Base-by-base conservation (phyloP, 352 stramenopile species). In the Globisporangium cederbergense region DNA sequence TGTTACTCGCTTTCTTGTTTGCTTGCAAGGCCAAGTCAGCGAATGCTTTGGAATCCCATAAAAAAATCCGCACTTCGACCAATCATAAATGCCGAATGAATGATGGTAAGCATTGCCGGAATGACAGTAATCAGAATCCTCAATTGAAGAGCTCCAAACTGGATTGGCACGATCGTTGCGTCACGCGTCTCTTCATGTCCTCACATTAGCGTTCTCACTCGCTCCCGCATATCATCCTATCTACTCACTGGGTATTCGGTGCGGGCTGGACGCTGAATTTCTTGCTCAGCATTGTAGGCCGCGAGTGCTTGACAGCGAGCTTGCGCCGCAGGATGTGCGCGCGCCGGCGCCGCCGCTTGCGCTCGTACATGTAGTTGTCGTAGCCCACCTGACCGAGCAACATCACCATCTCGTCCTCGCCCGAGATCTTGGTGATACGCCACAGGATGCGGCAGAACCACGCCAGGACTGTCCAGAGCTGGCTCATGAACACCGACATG, bases 361-460 rank as follows among this genome's bases (percentile, higher is more conserved):
- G 52, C 30, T 58, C 52, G 30, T 32, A 58, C 52, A 30, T 45
- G 52, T 58, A 58, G 52, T 58, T 58, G 32, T 32, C 32, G 18
- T 45, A 58, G 52, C 32, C 52, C 1, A 45, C 52, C 18, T 58
- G 52, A 0, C 32, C 52, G 30, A 58, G 32, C 18, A 58, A 30
- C 32, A 58, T 45, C 14, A 45, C 3, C 52, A 45, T 58, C 32
- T 58, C 52, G 52, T 58, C 52, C 18, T 32, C 30, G 30, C 52
- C 52, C 4, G 52, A 58, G 30, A 58, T 45, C n/a, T 20, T 14
- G 30, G n/a, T 7, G 32, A 61, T 54, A 8, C 60, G 25, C 60
- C 50, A 62, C 7, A 66, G 51, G 11, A 61, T 61, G 10, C 60
- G 60, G 25, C 49, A 61, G 50, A 45, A 66, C 45, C 49, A 61